Percentiles rank a stretch among this genome's conserved stretches.
These are phyloP conservation scores for Corylus heterophylla DNA, from an alignment of 306 rosid species.

Conservation along the genomic window DNA sequence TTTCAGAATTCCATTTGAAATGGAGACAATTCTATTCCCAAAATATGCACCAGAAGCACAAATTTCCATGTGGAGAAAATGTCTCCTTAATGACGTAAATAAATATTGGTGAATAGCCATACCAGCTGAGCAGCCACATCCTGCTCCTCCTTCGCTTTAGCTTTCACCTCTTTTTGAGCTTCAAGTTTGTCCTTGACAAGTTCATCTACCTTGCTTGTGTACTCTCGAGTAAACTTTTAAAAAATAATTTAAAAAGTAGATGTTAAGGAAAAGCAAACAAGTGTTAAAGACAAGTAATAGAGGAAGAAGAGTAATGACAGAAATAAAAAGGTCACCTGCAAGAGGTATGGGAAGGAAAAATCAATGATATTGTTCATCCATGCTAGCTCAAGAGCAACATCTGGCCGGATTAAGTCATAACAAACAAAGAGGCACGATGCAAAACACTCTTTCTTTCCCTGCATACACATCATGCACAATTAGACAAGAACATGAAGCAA, in stretches of 20 bases:
- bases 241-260: conserved; percentile 28
- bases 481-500: neutral
- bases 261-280: conserved; percentile 9
- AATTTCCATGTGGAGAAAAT: too few relatives aligned
- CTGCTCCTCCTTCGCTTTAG: conserved; percentile 82
- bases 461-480: conserved; percentile 28
- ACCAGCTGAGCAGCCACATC: conserved; percentile 95
- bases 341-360: conserved; percentile 88
- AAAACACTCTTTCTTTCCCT: conserved; percentile 99
- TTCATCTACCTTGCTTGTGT: conserved; percentile 95
- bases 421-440: conserved; percentile 98
- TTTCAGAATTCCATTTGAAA: too few relatives aligned
- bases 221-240: conserved; percentile 86
- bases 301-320: neutral
- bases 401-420: conserved; percentile 86
- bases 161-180: conserved; percentile 67
- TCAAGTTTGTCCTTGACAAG: conserved; percentile 87
- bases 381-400: conserved; percentile 87
- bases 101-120: neutral
- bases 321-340: conserved; percentile 56
- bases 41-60: neutral
- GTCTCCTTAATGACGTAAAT: neutral
- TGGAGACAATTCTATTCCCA: neutral
- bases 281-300: conserved; percentile 6
- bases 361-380: conserved; percentile 95